phyloP scores from a whole-genome alignment of 2,329 filamentous ascomycete genomes.

The Cercospora sojina region DNA sequence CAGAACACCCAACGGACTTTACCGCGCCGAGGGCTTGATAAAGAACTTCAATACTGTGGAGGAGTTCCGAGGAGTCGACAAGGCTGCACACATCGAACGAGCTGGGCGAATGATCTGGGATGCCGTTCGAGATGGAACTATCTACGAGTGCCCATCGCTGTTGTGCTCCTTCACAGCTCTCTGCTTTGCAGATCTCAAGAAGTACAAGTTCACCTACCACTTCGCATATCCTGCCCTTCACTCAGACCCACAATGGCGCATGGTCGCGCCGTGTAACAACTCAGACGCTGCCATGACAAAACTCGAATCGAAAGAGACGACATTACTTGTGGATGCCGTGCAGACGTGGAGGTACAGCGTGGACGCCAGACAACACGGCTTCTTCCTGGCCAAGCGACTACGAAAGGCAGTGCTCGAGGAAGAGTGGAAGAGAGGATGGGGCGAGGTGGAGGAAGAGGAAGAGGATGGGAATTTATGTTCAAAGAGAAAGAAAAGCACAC shows the following conservation, averaged over 20 bases:
- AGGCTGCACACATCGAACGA: slow-evolving; percentile 71
- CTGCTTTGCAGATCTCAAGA: slow-evolving; percentile 94
- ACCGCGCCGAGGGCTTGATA: slow-evolving; percentile 87
- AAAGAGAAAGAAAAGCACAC: slow-evolving; percentile 50
- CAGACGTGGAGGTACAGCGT: slow-evolving; percentile 84
- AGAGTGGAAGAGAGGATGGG: slow-evolving; percentile 36
- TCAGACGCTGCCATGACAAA: slow-evolving; percentile 46
- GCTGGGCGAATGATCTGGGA: slow-evolving; percentile 93
- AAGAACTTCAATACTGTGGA: slow-evolving; percentile 96
- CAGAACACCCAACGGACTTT: slow-evolving; percentile 68
- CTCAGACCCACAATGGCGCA: slow-evolving; percentile 80
- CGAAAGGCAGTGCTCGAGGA: slow-evolving; percentile 39
- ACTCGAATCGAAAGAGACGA: slow-evolving; percentile 69
- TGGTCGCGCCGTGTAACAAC: slow-evolving; percentile 42
- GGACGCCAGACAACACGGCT: slow-evolving; percentile 83
- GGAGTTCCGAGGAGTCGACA: slow-evolving; percentile 83
- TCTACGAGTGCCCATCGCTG: slow-evolving; percentile 90
- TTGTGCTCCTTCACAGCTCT: slow-evolving; percentile 85
- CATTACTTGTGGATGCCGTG: slow-evolving; percentile 74
- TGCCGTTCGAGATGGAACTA: slow-evolving; percentile 92
- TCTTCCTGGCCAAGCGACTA: slow-evolving; percentile 87
- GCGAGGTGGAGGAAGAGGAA: slow-evolving; percentile 33
- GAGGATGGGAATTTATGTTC: slow-evolving; percentile 36
- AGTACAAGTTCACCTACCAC: slow-evolving; percentile 97
- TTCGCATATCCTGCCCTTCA: slow-evolving; percentile 94